Evolutionary conservation across 176 grass and related monocot genomes (phyloP).

Genomic region (Eleusine coracana): DNA sequence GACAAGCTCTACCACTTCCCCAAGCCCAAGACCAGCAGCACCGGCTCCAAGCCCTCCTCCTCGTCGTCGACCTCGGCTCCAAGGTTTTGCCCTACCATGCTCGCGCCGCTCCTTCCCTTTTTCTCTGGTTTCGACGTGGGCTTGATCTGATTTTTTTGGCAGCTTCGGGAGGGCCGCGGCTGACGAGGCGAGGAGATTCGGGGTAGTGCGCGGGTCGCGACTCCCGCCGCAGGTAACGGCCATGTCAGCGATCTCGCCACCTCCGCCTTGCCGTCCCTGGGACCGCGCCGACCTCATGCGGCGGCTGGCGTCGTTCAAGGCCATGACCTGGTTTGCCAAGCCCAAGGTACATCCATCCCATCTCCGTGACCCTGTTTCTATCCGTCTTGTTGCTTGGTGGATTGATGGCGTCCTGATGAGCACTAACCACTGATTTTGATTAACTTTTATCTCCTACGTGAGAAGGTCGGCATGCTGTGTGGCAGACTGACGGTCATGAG

Average conservation of each 20-base stretch:
- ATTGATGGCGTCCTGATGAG: not conserved
- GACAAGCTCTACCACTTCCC: constrained; percentile 92
- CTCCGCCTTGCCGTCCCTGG: constrained; percentile 84
- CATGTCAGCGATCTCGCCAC: constrained; percentile 47
- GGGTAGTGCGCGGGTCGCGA: constrained; percentile 56
- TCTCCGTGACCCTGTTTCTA: not conserved
- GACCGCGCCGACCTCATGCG: constrained; percentile 83
- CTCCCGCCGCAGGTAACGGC: constrained; percentile 48
- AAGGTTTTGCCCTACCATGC: constrained; percentile 54
- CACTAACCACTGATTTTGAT: not conserved
- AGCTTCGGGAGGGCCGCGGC: constrained; percentile 38
- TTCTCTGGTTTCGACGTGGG: constrained; percentile 14
- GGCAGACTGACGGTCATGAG: not conserved
- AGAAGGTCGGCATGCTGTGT: not conserved
- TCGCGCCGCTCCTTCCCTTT: not conserved
- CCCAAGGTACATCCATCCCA: constrained; percentile 64
- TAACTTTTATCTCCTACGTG: constrained; percentile 19
- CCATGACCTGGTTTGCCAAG: constrained; percentile 99
- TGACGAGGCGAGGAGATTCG: constrained; percentile 47
- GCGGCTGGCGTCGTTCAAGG: constrained; percentile 83
- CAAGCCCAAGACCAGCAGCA: constrained; percentile 52
- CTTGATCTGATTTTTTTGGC: constrained; percentile 36
- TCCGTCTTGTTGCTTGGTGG: not conserved
- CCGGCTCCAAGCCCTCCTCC: constrained; percentile 48
- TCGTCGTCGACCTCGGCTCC: constrained; percentile 31